Evolutionary conservation across 345 rosid species (phyloP), one percentile per base, ranked within the genome.

Genomic region (Moricandia moricandioides): DNA sequence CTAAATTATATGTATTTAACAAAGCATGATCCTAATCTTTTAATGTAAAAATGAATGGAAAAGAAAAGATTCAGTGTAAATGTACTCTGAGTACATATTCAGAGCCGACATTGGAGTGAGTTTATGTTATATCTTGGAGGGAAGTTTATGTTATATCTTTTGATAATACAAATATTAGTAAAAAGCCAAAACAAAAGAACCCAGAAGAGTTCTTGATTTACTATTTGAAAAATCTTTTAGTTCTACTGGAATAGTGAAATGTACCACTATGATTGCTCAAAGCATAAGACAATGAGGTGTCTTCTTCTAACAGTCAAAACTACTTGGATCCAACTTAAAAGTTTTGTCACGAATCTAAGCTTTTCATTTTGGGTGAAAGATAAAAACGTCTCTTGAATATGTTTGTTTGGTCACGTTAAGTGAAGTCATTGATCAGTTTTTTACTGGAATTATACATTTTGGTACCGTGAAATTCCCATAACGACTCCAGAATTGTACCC

Each of bases 401-500:
- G 51, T 43, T 43, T 43, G 16, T 43, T 43, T 43, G n/a, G 51
- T 43, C 51, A 12, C 2, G 51, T 43, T 43, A 43, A 43, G 16
- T 43, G 51, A 43, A 5, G 51, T n/a, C 51, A 43, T 43, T 43
- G 51, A 43, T 13, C 51, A 43, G 51, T 62, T 55, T 21, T 43
- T 13, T 43, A 13, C 51, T 43, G 6, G 16, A 43, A 30, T 43
- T 57, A 33, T n/a, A 21, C n/a, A 47, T 45, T 47, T 68, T 75
- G 43, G n/a, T 26, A 9, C 29, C 27, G 3, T 52, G 47, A 33
- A 39, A 21, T 69, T 55, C 51, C 65, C 59, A 29, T 39, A 40
- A 62, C 49, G 43, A 76, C 40, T 62, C 21, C 12, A 39, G 14
- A 70, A 54, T 76, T 70, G 43, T 55, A 73, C 64, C 73, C 69